Percentiles rank a stretch among this genome's conserved stretches.
phyloP scores from a whole-genome alignment of 371 early-diverging fungal species.

The Umbelopsis sp. region DNA sequence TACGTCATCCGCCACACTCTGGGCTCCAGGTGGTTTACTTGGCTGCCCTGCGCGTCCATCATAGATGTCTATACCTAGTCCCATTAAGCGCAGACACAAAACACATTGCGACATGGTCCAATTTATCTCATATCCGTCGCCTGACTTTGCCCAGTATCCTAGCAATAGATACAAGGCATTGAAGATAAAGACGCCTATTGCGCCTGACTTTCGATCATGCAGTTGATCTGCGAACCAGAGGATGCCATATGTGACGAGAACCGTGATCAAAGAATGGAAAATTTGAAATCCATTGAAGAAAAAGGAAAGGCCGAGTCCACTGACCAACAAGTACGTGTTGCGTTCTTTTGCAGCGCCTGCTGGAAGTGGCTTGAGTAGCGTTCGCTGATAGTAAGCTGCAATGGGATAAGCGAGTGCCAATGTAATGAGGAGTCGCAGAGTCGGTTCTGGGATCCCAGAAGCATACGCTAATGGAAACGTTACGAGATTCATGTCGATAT shows the following conservation, averaged over 20 bases:
- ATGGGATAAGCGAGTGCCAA: conserved; percentile 59
- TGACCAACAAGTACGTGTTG: conserved; percentile 50
- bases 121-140: conserved; percentile 67
- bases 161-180: conserved; percentile 63
- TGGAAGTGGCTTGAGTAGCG: conserved; percentile 34
- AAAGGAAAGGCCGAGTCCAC: conserved; percentile 57
- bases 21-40: conserved; percentile 18
- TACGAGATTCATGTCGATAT: conserved; percentile 29
- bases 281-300: conserved; percentile 65
- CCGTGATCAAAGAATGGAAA: conserved; percentile 63
- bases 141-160: conserved; percentile 58
- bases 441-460: conserved; percentile 64
- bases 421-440: conserved; percentile 57
- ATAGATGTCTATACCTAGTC: conserved; percentile 68
- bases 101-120: conserved; percentile 81
- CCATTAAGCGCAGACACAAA: conserved; percentile 73
- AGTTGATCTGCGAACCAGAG: conserved; percentile 39
- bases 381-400: conserved; percentile 45
- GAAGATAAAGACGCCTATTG: conserved; percentile 56
- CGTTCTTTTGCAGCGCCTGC: conserved; percentile 45
- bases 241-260: conserved; percentile 55
- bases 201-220: conserved; percentile 48
- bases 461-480: conserved; percentile 33
- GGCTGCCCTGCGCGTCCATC: conserved; percentile 45
- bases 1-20: conserved; percentile 16